These are phyloP conservation scores for Rhipidocladum racemiflorum DNA, from an alignment of 176 grass and related monocot species.

Conservation along the genomic window DNA sequence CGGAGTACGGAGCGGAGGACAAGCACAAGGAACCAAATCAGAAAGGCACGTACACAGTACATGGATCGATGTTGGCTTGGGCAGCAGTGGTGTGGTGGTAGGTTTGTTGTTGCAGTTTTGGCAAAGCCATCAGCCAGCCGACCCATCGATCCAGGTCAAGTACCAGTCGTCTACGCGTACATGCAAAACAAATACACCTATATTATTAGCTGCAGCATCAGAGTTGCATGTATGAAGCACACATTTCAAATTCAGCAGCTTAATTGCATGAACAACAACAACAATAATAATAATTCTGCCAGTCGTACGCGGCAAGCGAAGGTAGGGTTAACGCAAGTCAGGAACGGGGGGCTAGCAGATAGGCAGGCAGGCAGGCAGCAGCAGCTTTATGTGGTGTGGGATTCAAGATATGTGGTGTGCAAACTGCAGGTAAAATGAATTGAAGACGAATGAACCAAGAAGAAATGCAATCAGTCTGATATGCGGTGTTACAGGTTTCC, in stretches of 20 bases:
- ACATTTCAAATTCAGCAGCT: no score
- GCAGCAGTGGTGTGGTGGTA: neutral
- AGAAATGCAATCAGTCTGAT: neutral
- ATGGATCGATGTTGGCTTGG: neutral
- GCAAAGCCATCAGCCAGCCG: neutral
- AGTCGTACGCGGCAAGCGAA: neutral
- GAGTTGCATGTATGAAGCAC: no score
- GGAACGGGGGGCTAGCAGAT: neutral
- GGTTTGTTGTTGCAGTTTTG: neutral
- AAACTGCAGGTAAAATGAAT: neutral
- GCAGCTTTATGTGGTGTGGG: constrained; percentile 70
- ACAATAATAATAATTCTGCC: no score
- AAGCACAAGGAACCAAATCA: constrained; percentile 24
- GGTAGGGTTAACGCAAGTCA: neutral
- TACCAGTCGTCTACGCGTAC: no score
- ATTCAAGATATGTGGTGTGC: constrained; percentile 36
- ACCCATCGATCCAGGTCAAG: neutral
- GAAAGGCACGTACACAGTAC: neutral
- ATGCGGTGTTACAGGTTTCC: constrained; percentile 17
- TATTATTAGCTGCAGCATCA: no score
- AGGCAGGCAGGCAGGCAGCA: no score
- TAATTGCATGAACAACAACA: no score
- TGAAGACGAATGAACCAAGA: neutral
- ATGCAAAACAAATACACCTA: no score
- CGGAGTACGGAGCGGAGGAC: neutral